phyloP scores from a whole-genome alignment of 2,329 filamentous ascomycete species.

The Aspergillus novofumigatus region DNA sequence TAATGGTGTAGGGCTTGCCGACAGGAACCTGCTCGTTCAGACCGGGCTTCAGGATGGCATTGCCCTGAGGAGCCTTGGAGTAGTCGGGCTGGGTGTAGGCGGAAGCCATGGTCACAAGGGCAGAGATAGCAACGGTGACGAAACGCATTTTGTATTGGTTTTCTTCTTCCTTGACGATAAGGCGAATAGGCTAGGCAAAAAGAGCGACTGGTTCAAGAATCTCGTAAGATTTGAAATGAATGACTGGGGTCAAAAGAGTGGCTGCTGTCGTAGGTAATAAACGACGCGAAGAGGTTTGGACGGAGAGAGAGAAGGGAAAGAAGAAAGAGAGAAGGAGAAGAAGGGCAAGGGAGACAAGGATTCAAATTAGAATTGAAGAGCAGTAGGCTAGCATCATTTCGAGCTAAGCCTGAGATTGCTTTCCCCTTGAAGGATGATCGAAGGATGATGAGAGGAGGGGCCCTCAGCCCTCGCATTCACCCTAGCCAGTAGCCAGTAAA shows the following conservation, averaged over 20 bases:
- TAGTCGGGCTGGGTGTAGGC: slow-evolving; percentile 37
- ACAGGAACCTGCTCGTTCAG: slow-evolving; percentile 52
- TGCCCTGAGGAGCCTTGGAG: slow-evolving; percentile 42
- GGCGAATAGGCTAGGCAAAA: slow-evolving; percentile 1
- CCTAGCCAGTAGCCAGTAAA: background rate
- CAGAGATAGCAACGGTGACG: slow-evolving; percentile 32
- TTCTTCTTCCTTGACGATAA: slow-evolving; percentile 3
- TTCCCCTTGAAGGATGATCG: background rate
- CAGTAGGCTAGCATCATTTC: background rate
- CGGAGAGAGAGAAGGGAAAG: slow-evolving; percentile 10
- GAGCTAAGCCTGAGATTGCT: background rate
- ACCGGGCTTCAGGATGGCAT: slow-evolving; percentile 52
- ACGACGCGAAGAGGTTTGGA: slow-evolving; percentile 7
- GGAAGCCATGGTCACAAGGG: slow-evolving; percentile 37
- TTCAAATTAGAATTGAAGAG: slow-evolving; percentile 8
- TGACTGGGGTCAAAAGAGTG: slow-evolving; percentile 21
- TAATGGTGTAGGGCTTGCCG: slow-evolving; percentile 55
- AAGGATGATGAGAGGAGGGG: background rate
- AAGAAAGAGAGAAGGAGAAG: slow-evolving; percentile 11
- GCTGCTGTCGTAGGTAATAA: slow-evolving; percentile 20
- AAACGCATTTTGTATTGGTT: slow-evolving; percentile 35
- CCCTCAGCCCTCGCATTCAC: background rate
- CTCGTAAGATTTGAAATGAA: slow-evolving; percentile 17
- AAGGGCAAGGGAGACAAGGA: slow-evolving; percentile 7
- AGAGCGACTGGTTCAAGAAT: slow-evolving; percentile 24